Base-by-base conservation (phyloP, 179 eudicot species). In the Silene coronaria region DNA sequence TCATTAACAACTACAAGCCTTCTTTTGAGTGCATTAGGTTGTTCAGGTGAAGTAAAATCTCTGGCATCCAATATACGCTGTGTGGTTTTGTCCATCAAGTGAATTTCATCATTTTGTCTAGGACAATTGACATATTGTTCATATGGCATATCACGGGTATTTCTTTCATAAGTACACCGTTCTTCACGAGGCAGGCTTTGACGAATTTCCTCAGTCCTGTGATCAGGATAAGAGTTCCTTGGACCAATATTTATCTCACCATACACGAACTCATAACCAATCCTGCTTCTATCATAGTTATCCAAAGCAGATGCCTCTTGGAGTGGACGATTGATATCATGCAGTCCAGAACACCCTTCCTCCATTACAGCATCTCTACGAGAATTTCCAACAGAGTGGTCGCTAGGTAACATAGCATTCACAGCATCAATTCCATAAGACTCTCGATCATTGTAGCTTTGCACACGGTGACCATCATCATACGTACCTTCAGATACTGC, bases 21-120 rank as follows among this genome's bases (percentile, higher is more conserved):
- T 78, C 82, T 71, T 78, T 78, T 78, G 45, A 7, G 65, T 27
- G 38, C 71, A 45, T 59, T 19, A 26, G 60, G 34, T 26, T 58
- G 70, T 66, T 71, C 79, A 65, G 24, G 45, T 21, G 34, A 71
- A 63, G 6, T 32, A 28, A 55, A 27, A 45, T 75, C 70, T 75
- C 48, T 30, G 28, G 63, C 30, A n/a, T 65, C 38, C 34, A 51
- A 0, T 22, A n/a, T 65, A 46, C 51, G 67, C 26, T 23, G 61
- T 17, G 57, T 9, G 12, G 16, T 58, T 68, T 46, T 78, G 63
- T 77, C 67, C 28, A 73, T 3, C 53, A 16, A 0, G 14, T 0
- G 53, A 36, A 21, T 57, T 65, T 38, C 38, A 21, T 62, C 74
- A 17, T 57, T 67, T 36, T 4, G 22, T 16, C 36, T 26, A 16